phyloP scores from a whole-genome alignment of 2,329 filamentous ascomycete species.

The Cordyceps pruinosa region DNA sequence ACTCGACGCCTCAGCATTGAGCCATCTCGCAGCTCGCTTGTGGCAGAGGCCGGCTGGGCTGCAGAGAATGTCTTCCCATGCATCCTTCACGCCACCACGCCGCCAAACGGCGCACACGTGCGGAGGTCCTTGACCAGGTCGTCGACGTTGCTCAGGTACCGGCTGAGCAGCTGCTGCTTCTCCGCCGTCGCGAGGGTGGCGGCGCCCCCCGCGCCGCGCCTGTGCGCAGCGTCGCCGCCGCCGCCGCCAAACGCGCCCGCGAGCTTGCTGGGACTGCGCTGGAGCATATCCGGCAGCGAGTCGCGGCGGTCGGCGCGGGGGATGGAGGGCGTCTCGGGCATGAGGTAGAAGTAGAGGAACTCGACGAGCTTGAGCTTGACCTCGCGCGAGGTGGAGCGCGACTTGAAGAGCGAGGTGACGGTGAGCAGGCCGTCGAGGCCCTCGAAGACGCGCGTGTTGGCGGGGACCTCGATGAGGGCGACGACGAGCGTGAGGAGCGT shows the following conservation, averaged over 20 bases:
- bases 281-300: constrained; percentile 46
- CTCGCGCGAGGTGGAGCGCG: constrained; percentile 72
- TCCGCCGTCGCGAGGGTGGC: constrained; percentile 65
- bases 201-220: constrained; percentile 24
- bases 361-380: constrained; percentile 96
- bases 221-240: constrained; percentile 13
- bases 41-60: neutral
- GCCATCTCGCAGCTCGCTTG: too few species aligned
- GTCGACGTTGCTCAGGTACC: constrained; percentile 75
- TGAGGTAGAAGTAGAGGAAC: constrained; percentile 97
- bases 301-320: constrained; percentile 39
- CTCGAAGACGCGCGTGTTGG: constrained; percentile 89
- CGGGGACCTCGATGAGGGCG: constrained; percentile 76
- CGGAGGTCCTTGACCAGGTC: constrained; percentile 78
- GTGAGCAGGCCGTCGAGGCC: constrained; percentile 84
- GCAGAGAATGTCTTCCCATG: too few species aligned
- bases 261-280: constrained; percentile 64
- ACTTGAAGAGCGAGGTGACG: constrained; percentile 88
- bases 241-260: constrained; percentile 44
- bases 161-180: constrained; percentile 72
- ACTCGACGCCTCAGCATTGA: neutral
- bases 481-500: constrained; percentile 87
- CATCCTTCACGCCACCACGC: constrained; percentile 40
- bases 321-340: constrained; percentile 71
- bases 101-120: constrained; percentile 69